A percentile compares a stretch with the other conserved stretches of the same genome.
These are phyloP conservation scores for Zygnema circumcarinatum DNA, from an alignment of 139 green algal species.

Conservation along the genomic window DNA sequence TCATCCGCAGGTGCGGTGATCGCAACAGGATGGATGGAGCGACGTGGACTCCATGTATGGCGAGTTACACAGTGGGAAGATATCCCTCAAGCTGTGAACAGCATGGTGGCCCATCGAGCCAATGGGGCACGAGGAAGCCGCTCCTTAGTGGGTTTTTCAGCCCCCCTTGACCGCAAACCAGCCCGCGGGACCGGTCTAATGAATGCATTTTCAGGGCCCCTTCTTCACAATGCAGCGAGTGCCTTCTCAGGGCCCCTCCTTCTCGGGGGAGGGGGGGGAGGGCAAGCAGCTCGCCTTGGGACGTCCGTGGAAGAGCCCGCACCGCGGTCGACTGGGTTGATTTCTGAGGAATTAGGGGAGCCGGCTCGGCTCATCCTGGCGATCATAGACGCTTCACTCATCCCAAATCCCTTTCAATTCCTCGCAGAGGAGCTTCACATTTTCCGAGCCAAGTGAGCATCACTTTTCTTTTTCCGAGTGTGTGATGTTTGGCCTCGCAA, in stretches of 20 bases:
- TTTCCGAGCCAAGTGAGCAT: constrained; percentile 21
- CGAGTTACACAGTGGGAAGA: constrained; percentile 35
- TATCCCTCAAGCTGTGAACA: constrained; percentile 1
- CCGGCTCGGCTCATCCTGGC: constrained; percentile 13
- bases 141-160: constrained; percentile 35
- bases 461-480: neutral
- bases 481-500: no score
- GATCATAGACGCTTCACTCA: constrained; percentile 30
- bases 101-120: constrained; percentile 12
- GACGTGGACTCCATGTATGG: constrained; percentile 26
- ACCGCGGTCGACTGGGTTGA: neutral
- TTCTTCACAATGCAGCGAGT: neutral
- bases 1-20: constrained; percentile 33
- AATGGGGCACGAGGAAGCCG: neutral
- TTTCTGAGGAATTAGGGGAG: neutral
- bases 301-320: constrained; percentile 1
- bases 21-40: constrained; percentile 34
- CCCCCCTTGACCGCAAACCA: constrained; percentile 3
- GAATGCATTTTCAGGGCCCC: neutral
- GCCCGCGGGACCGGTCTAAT: neutral
- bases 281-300: neutral
- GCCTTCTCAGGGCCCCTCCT: neutral
- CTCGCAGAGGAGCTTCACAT: constrained; percentile 47
- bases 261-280: neutral
- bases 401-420: constrained; percentile 43